Base-by-base conservation (phyloP, 768 basidiomycete species). In the Daedaleopsis sinensis region DNA sequence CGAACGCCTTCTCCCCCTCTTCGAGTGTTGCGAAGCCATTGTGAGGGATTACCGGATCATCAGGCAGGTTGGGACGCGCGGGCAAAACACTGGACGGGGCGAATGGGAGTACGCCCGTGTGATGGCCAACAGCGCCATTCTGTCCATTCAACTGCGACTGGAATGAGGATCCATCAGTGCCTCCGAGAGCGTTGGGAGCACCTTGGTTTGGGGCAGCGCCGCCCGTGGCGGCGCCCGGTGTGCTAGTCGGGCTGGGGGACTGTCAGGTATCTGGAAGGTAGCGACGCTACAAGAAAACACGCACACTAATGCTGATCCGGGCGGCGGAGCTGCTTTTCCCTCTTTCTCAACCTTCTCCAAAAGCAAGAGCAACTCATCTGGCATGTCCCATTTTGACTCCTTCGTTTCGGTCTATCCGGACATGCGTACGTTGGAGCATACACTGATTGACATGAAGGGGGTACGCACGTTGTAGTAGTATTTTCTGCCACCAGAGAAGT, bases 331-430 rank as follows among this genome's bases (percentile, higher is more conserved):
- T 13, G 71, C 69, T 51, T 79, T 80, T 5, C 78, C 76, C 61
- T 93, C 90, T 72, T 91, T 90, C 74, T 94, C 91, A 0, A 96
- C 89, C 67, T 89, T 91, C 71, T 93, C 90, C 39, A 94, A 80
- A 23, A 96, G 76, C n/a, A 92, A 80, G 23, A 90, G 76, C 27
- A 99, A 84, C 69, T 98, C 96, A 56, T 94, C 89, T 11, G 97
- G 97, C 87, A 96, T 90, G 61, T 96, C 94, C 97, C 97, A 98
- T 79, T 96, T 94, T 2, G 95, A 96, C 75, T 96, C 93, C 67
- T 94, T 96, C 35, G 88, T 84, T 44, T 91, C 88, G 36, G 87
- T 90, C 89, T 97, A 69, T 2, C 69, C 16, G 52, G 42, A 60
- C 39, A 38, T 27, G 5, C 19, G 21, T 13, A 6, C 19, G 15